Conservation (phyloP, 2,329 filamentous ascomycete species). For the Cercospora sojina region DNA sequence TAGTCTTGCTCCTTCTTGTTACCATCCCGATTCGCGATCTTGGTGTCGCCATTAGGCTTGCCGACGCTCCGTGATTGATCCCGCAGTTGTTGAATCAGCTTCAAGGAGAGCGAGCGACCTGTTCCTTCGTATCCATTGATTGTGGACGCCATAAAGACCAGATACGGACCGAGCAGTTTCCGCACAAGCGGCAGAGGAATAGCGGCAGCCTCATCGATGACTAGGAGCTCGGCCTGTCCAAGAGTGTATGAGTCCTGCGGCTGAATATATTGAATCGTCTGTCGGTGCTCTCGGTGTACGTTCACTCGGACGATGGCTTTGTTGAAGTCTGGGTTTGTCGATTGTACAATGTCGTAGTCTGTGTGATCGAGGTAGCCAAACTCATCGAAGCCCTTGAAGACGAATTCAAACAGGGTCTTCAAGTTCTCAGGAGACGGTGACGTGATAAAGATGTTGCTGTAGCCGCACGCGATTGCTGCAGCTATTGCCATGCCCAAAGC, state of each 20-base stretch:
- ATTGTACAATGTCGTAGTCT: conserved; percentile 97
- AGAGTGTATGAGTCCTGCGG: conserved; percentile 94
- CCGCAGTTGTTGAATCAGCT: conserved; percentile 93
- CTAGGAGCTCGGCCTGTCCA: conserved; percentile 89
- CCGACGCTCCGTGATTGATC: conserved; percentile 77
- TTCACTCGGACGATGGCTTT: conserved; percentile 98
- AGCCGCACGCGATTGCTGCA: conserved; percentile 90
- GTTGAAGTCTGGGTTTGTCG: conserved; percentile 97
- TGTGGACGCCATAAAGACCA: conserved; percentile 98
- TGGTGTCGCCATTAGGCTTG: conserved; percentile 57
- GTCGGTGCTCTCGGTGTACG: conserved; percentile 87
- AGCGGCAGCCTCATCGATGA: conserved; percentile 96
- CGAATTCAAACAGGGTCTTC: conserved; percentile 96
- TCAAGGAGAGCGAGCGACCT: conserved; percentile 87
- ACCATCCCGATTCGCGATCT: conserved; percentile 75
- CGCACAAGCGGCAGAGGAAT: conserved; percentile 90
- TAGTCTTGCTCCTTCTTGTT: conserved; percentile 66
- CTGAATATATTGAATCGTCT: conserved; percentile 98
- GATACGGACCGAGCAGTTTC: conserved; percentile 93
- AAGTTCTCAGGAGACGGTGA: conserved; percentile 96
- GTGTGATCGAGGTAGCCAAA: conserved; percentile 91
- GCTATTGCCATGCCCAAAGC: conserved; percentile 92
- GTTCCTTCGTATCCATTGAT: conserved; percentile 99
- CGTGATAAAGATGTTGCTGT: conserved; percentile 99
- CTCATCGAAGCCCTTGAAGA: conserved; percentile 97